phyloP scores from a whole-genome alignment of 2,329 filamentous ascomycete genomes.

The Ophiocordyceps unilateralis region DNA sequence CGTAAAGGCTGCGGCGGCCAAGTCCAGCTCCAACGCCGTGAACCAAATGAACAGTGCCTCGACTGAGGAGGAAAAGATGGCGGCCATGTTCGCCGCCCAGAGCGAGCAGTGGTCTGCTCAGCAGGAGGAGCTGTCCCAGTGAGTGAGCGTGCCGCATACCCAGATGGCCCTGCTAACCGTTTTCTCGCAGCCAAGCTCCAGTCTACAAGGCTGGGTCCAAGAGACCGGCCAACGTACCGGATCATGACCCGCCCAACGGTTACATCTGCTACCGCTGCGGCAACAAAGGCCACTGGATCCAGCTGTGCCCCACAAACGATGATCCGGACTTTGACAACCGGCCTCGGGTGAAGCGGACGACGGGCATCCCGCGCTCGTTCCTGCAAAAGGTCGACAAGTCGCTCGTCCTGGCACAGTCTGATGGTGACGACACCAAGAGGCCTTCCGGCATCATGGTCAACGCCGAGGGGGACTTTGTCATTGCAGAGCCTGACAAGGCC shows the following conservation, averaged over 20 bases:
- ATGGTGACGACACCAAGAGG: conserved; percentile 67
- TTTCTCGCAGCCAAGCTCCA: conserved; percentile 35
- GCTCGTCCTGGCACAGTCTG: conserved; percentile 53
- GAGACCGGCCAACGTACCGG: conserved; percentile 59
- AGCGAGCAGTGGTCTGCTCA: conserved; percentile 86
- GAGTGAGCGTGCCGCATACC: conserved; percentile 15
- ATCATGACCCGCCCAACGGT: conserved; percentile 80
- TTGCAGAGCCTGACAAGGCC: conserved; percentile 87
- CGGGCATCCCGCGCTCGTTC: conserved; percentile 89
- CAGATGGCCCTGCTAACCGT: conserved; percentile 14
- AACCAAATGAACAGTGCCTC: conserved; percentile 58
- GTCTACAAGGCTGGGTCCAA: conserved; percentile 46
- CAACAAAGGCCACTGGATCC: conserved; percentile 98
- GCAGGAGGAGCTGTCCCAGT: conserved; percentile 83
- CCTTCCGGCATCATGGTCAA: conserved; percentile 92
- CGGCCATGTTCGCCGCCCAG: conserved; percentile 79
- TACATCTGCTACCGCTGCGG: conserved; percentile 95
- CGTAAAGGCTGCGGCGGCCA: conserved; percentile 38
- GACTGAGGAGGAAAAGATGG: conserved; percentile 88
- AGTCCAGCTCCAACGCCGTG: conserved; percentile 39
- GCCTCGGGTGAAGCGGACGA: conserved; percentile 86
- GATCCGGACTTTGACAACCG: conserved; percentile 91
- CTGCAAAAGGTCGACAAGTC: conserved; percentile 92
- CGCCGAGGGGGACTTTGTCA: conserved; percentile 91
- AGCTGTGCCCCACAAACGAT: conserved; percentile 94